Base-by-base conservation (phyloP, 768 basidiomycete species). In the Russula dissimulans region DNA sequence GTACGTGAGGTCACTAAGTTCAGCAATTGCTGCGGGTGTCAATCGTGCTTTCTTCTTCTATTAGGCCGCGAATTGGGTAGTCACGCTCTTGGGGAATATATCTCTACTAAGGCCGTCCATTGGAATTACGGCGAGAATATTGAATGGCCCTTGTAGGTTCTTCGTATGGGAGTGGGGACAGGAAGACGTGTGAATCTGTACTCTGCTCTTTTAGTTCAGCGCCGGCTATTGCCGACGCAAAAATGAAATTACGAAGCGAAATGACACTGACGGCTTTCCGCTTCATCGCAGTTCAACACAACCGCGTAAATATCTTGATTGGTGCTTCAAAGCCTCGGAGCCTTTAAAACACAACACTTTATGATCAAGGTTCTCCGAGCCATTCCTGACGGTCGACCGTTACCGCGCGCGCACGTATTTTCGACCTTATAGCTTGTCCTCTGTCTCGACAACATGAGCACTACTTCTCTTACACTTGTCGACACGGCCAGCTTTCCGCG, bases 91-190 rank as follows among this genome's bases (percentile, higher is more conserved):
- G 84, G 88, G 9, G 89, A 92, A 70, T 93, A 92, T 67, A 90
- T 86, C 0, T 87, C 84, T 15, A 81, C 88, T 66, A 91, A 82
- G 74, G 87, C 89, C 15, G 77, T 93, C 22, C 89, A 91, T 67
- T 92, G 89, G 89, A 91, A 92, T 71, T 90, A 87, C 65, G 89
- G 87, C 4, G 89, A 90, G 73, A 82, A 82, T 67, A 71, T 87
- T 36, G 84, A 84, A 26, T 91, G 89, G 88, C 89, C 89, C 3
- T 73, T 91, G 67, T 90, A 74, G n/a, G 68, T 26, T 26, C 22
- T 26, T 26, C 22, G 22, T 2, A 1, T 2, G 57, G 8, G 29
- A 11, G 32, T 5, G 18, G 46, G 29, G 26, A 55, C 31, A 15
- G 32, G 36, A 10, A 39, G 52, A n/a, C 3, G 18, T 17, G 5